Evolutionary conservation across 345 rosid genomes (phyloP).

Genomic region (Syzygium jambos): DNA sequence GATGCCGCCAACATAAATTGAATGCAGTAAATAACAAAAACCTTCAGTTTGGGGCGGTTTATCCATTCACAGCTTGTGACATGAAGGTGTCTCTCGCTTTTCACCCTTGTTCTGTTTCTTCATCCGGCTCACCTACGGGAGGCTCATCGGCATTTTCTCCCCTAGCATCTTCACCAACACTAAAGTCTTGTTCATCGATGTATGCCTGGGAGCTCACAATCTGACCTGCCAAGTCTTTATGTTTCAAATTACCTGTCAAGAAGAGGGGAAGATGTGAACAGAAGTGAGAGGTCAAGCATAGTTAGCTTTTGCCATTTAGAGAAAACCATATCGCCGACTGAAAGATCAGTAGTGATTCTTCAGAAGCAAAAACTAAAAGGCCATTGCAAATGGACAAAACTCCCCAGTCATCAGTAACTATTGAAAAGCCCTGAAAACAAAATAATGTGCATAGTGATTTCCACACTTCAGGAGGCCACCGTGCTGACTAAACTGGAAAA

Average conservation of each 20-base stretch:
- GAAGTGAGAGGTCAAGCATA: background rate
- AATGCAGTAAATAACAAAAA: background rate
- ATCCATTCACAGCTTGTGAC: background rate
- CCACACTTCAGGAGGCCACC: background rate
- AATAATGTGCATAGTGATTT: background rate
- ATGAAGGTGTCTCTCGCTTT: background rate
- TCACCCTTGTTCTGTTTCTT: constrained; percentile 10
- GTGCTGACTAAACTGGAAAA: background rate
- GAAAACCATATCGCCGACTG: background rate
- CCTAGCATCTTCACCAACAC: constrained; percentile 25
- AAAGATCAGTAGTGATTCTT: background rate
- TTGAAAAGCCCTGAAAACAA: background rate
- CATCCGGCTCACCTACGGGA: constrained; percentile 7
- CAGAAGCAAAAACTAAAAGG: background rate
- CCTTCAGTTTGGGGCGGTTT: background rate
- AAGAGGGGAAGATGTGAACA: background rate
- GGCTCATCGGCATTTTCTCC: constrained; percentile 19
- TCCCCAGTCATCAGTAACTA: background rate
- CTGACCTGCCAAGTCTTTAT: constrained; percentile 76
- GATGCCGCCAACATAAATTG: background rate
- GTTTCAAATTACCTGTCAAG: constrained; percentile 72
- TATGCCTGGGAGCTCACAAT: constrained; percentile 86
- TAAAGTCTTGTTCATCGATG: constrained; percentile 23
- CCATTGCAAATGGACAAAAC: background rate
- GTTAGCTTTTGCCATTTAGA: background rate